These are phyloP conservation scores for Dendrobium catenatum DNA, from an alignment of 106 monocot species.

Conservation along the genomic window DNA sequence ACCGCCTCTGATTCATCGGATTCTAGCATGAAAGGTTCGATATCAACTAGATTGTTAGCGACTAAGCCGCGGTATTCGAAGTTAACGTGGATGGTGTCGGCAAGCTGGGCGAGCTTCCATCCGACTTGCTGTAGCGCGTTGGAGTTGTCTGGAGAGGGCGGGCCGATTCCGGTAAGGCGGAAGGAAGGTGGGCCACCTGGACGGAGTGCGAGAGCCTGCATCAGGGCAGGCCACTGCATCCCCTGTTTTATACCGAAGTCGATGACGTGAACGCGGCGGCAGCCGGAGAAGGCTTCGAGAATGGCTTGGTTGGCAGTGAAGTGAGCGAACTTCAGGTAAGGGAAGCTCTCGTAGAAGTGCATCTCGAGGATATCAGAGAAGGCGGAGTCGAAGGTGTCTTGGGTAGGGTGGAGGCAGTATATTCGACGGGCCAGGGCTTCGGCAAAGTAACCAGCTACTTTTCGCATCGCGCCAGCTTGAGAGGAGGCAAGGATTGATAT, in stretches of 20 bases:
- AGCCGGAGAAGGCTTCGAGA: conserved; percentile 34
- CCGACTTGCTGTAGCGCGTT: conserved; percentile 30
- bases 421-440: conserved; percentile 56
- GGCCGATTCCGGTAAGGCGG: conserved; percentile 37
- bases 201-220: conserved; percentile 45
- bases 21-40: conserved; percentile 28
- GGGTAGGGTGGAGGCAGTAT: conserved; percentile 27
- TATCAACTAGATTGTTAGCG: conserved; percentile 21
- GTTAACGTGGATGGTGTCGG: conserved; percentile 20
- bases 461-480: conserved; percentile 64
- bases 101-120: conserved; percentile 25
- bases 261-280: conserved; percentile 39
- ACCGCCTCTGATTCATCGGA: conserved; percentile 22
- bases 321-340: conserved; percentile 44
- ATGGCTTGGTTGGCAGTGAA: conserved; percentile 58
- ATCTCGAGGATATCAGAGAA: conserved; percentile 26
- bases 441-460: conserved; percentile 65
- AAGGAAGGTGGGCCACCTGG: conserved; percentile 39
- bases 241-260: conserved; percentile 36
- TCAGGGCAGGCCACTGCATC: conserved; percentile 51
- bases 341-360: conserved; percentile 36
- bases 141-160: conserved; percentile 22
- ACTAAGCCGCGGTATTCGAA: conserved; percentile 38
- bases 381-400: conserved; percentile 19
- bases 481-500: conserved; percentile 41